A percentile compares a stretch with the other conserved stretches of the same genome.
Conservation (phyloP, 805 yeast genomes). For the Lipomyces oligophaga region DNA sequence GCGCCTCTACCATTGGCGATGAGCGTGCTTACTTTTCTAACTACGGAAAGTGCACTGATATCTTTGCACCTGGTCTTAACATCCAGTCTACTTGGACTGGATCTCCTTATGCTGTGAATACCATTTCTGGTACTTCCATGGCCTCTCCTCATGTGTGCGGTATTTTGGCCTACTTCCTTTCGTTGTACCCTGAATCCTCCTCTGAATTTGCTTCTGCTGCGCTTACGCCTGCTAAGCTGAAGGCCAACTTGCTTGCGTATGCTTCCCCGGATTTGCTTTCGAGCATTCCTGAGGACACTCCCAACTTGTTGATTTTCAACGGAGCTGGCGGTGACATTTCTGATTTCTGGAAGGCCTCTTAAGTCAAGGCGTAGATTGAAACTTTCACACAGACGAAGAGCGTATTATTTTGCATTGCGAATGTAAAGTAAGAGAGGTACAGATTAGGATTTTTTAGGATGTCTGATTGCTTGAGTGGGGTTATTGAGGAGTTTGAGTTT, state of each 20-base stretch:
- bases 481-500: too few species aligned
- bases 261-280: constrained; percentile 49
- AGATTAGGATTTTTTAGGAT: background rate
- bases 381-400: too few species aligned
- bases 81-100: constrained; percentile 55
- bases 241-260: constrained; percentile 45
- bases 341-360: constrained; percentile 46
- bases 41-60: constrained; percentile 92
- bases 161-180: constrained; percentile 52
- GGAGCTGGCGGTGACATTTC: constrained; percentile 54
- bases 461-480: too few species aligned
- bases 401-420: too few species aligned
- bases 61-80: constrained; percentile 88
- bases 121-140: constrained; percentile 61
- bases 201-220: constrained; percentile 47
- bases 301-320: constrained; percentile 57
- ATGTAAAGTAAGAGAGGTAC: background rate
- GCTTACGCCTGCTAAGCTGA: constrained; percentile 44
- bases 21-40: constrained; percentile 92
- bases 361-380: too few species aligned
- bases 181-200: constrained; percentile 50
- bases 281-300: constrained; percentile 49
- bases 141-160: constrained; percentile 61
- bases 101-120: constrained; percentile 48
- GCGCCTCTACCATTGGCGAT: constrained; percentile 87